phyloP scores from a whole-genome alignment of 352 stramenopile species.

The Aphanomyces cochlioides region DNA sequence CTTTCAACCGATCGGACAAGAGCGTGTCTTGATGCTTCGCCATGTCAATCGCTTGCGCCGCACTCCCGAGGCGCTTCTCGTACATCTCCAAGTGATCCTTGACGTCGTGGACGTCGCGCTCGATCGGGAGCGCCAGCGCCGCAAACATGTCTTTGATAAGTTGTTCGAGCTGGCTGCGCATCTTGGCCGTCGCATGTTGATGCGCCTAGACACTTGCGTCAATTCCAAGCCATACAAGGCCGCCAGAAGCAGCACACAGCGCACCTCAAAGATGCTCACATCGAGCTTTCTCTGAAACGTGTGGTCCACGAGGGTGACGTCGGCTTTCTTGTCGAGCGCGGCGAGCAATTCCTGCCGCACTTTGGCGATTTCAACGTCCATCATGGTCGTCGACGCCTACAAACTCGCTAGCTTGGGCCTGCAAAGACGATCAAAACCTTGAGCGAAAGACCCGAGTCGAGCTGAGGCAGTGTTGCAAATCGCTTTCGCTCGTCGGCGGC shows the following conservation, averaged over 20 bases:
- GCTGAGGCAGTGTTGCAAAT: conserved; percentile 11
- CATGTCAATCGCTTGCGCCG: background rate
- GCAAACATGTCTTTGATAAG: conserved; percentile 1
- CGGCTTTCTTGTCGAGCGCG: background rate
- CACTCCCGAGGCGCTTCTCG: conserved; percentile 4
- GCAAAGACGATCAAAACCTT: background rate
- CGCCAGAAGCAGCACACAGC: background rate
- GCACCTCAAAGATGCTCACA: conserved; percentile 5
- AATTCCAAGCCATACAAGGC: background rate
- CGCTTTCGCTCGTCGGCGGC: background rate
- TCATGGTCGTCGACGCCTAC: conserved; percentile 12
- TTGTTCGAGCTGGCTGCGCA: background rate
- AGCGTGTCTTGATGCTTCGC: background rate
- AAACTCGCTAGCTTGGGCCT: background rate
- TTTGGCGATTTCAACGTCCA: background rate
- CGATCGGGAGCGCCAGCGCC: background rate
- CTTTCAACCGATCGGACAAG: background rate
- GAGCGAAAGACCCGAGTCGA: conserved; percentile 9
- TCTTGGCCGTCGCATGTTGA: background rate
- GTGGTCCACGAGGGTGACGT: conserved; percentile 5
- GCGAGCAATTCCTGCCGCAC: background rate
- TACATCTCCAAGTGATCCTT: conserved; percentile 9
- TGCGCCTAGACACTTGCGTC: background rate
- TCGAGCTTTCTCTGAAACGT: conserved; percentile 10
- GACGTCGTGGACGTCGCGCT: conserved; percentile 10